phyloP scores from a whole-genome alignment of 2,329 filamentous ascomycete species.

The Paraconiothyrium brasiliense region DNA sequence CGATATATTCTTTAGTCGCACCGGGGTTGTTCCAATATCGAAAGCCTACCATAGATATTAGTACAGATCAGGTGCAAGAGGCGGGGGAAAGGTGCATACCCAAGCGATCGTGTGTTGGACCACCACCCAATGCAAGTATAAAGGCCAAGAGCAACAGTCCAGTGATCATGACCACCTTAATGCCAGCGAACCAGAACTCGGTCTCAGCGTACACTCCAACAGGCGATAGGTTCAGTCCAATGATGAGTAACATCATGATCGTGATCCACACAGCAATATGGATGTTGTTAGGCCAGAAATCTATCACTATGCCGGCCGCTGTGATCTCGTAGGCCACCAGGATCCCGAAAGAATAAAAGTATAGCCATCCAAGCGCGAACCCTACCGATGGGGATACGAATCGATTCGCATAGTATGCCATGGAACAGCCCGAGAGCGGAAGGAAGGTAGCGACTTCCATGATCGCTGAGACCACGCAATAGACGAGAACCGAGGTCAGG shows the following conservation, averaged over 20 bases:
- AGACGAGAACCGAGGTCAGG: conserved; percentile 36
- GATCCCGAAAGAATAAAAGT: conserved; percentile 40
- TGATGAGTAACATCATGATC: conserved; percentile 47
- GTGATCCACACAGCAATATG: conserved; percentile 48
- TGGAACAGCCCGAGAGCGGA: conserved; percentile 63
- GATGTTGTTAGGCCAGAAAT: conserved; percentile 46
- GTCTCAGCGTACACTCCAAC: conserved; percentile 49
- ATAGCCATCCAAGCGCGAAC: conserved; percentile 38
- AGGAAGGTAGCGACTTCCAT: conserved; percentile 66
- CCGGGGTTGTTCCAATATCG: conserved; percentile 66
- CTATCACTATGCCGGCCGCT: conserved; percentile 47
- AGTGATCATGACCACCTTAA: conserved; percentile 45
- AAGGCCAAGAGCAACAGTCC: conserved; percentile 63
- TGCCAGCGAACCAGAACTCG: conserved; percentile 46
- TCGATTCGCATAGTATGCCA: conserved; percentile 59
- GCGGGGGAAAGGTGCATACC: background rate
- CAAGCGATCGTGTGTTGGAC: conserved; percentile 59
- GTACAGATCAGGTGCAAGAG: background rate
- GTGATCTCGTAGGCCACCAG: conserved; percentile 47
- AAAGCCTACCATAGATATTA: conserved; percentile 53
- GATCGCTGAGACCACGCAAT: conserved; percentile 42
- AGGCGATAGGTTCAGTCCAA: conserved; percentile 45
- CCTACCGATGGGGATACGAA: conserved; percentile 70
- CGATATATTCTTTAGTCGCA: conserved; percentile 61
- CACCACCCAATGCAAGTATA: conserved; percentile 65